Percentiles rank a stretch among this genome's conserved stretches.
Conservation (phyloP, 352 stramenopile genomes). For the Aphanomyces cochlioides region DNA sequence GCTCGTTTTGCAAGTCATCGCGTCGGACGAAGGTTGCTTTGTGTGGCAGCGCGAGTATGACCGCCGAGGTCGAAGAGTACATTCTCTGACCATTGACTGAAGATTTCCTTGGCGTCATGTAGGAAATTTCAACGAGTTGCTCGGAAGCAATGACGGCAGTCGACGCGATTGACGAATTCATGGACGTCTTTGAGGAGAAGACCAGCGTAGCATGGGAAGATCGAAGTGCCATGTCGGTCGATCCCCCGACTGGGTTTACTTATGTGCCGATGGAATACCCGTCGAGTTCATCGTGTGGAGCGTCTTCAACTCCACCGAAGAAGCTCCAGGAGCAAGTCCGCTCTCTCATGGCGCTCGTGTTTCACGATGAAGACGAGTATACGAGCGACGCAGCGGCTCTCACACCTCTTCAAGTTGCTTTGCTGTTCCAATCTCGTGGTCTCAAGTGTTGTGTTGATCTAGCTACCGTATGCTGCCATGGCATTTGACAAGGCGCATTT, state of each 20-base stretch:
- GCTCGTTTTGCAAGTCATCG: constrained; percentile 1
- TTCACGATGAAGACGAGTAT: neutral
- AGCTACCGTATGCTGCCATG: neutral
- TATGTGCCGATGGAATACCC: constrained; percentile 8
- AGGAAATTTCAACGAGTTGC: too few species aligned
- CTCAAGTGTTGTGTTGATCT: neutral
- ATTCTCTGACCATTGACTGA: neutral
- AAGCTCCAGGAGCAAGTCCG: neutral
- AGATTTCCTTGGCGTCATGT: neutral
- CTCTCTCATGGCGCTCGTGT: neutral
- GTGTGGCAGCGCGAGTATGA: constrained; percentile 1
- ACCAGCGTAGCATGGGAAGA: neutral
- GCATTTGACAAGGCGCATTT: constrained; percentile 8
- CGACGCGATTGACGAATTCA: constrained; percentile 1
- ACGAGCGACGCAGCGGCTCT: neutral
- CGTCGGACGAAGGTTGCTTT: neutral
- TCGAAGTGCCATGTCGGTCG: neutral
- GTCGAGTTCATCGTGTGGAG: neutral
- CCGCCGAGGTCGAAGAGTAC: neutral
- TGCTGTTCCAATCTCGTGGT: too few species aligned
- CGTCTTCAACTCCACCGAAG: neutral
- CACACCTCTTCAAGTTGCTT: too few species aligned
- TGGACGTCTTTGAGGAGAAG: constrained; percentile 1
- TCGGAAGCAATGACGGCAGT: neutral
- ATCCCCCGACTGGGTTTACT: neutral